Percentiles rank a stretch among this genome's conserved stretches.
These are phyloP conservation scores for Hypoxylon sp. DNA, from an alignment of 2,329 filamentous ascomycete species.

Conservation along the genomic window DNA sequence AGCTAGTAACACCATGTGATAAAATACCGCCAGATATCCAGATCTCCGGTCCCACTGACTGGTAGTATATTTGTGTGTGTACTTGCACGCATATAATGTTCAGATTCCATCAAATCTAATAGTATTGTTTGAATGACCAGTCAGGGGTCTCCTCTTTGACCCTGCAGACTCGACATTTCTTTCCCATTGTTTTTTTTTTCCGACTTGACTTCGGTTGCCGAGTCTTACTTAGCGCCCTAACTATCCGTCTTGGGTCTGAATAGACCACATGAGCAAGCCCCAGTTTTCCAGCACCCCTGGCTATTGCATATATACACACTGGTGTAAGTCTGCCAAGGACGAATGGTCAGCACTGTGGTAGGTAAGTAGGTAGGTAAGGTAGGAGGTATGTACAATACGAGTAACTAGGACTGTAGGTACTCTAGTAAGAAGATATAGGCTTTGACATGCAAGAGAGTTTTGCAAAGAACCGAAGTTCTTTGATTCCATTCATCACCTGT, in stretches of 20 bases:
- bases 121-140: conserved; percentile 23
- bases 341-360: conserved; percentile 30
- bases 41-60: conserved; percentile 31
- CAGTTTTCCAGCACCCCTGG: conserved; percentile 40
- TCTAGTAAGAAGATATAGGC: conserved; percentile 18
- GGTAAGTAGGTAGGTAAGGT: too few species aligned
- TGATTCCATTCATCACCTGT: conserved; percentile 16
- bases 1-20: conserved; percentile 35
- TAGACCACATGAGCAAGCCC: conserved; percentile 46
- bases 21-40: conserved; percentile 37
- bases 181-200: conserved; percentile 20
- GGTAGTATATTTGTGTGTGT: conserved; percentile 7
- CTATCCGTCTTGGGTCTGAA: conserved; percentile 41
- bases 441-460: conserved; percentile 18
- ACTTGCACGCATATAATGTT: conserved; percentile 11
- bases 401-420: conserved; percentile 21
- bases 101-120: conserved; percentile 27
- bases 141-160: conserved; percentile 28
- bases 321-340: conserved; percentile 40
- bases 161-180: conserved; percentile 41
- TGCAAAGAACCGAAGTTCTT: conserved; percentile 18
- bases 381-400: conserved; percentile 14
- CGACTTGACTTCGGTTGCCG: conserved; percentile 42
- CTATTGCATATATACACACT: conserved; percentile 41
- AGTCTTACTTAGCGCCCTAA: conserved; percentile 46